A percentile compares a stretch with the other conserved stretches of the same genome.
These are phyloP conservation scores for Fonsecaea nubica DNA, from an alignment of 2,329 filamentous ascomycete species.

Conservation along the genomic window DNA sequence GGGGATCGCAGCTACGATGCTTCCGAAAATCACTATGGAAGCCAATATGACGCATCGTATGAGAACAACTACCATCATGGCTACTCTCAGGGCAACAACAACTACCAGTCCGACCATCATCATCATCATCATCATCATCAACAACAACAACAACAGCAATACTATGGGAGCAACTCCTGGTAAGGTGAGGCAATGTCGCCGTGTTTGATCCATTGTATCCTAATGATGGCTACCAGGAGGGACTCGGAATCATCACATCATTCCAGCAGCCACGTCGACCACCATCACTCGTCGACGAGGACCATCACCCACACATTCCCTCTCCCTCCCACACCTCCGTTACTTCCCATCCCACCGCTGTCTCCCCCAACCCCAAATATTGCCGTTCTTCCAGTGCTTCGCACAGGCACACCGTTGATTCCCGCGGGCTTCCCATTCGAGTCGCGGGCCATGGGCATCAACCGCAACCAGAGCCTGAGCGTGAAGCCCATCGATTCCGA, in stretches of 20 bases:
- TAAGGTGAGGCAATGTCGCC: neutral
- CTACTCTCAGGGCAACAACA: neutral
- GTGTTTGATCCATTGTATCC: neutral
- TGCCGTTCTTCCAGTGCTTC: neutral
- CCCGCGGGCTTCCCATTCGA: neutral
- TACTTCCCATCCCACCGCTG: neutral
- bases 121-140: too few species aligned
- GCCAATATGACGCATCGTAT: neutral
- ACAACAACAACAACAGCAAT: neutral
- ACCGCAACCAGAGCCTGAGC: conserved; percentile 11
- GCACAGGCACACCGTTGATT: neutral
- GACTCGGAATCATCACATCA: neutral
- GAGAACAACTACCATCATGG: neutral
- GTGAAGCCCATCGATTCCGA: neutral
- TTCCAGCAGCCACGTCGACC: neutral
- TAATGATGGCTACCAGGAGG: neutral
- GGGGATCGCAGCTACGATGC: neutral
- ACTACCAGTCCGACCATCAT: neutral
- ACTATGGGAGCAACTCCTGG: conserved; percentile 12
- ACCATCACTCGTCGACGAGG: neutral
- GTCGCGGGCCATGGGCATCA: conserved; percentile 11
- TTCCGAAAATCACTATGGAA: neutral
- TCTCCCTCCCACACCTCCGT: neutral
- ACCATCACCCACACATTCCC: neutral
- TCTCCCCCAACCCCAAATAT: neutral